Evolutionary conservation across 1,284 basidiomycete species (phyloP).

Genomic region (Phlebopus sp.): DNA sequence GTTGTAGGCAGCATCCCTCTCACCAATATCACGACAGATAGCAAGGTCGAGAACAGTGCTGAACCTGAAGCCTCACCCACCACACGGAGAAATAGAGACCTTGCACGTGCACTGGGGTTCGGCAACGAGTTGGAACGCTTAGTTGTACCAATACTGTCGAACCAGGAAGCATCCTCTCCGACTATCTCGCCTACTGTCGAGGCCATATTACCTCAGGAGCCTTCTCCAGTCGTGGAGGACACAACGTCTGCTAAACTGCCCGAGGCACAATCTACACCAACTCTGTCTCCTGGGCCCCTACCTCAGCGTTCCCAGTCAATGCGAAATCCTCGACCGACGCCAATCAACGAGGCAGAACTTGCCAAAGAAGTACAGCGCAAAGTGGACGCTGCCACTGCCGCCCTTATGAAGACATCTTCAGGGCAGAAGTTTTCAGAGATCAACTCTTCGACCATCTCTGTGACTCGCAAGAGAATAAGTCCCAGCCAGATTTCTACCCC

Average conservation of each 20-base stretch:
- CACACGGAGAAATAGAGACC: conserved; percentile 62
- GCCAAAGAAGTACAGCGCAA: conserved; percentile 66
- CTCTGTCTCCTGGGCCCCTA: conserved; percentile 20
- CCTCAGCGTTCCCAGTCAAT: conserved; percentile 33
- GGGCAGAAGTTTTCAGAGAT: conserved; percentile 45
- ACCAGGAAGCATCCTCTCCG: conserved; percentile 21
- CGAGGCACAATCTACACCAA: conserved; percentile 4
- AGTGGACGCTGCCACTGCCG: conserved; percentile 66
- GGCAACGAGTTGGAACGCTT: conserved; percentile 38
- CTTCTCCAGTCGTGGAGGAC: conserved; percentile 20
- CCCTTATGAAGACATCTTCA: conserved; percentile 60
- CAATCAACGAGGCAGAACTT: conserved; percentile 51
- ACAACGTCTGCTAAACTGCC: conserved; percentile 7
- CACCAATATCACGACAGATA: conserved; percentile 29
- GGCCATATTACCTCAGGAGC: conserved; percentile 26
- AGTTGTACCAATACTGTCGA: conserved; percentile 18
- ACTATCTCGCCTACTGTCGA: conserved; percentile 29
- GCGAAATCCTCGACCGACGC: conserved; percentile 37
- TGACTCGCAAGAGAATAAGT: conserved; percentile 60
- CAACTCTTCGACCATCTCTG: conserved; percentile 35
- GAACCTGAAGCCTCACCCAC: conserved; percentile 42
- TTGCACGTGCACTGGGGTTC: conserved; percentile 68
- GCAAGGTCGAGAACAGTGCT: conserved; percentile 21
- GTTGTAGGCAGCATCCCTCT: conserved; percentile 63
- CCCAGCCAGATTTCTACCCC: conserved; percentile 73